These are phyloP conservation scores for Cucurbita ficifolia DNA, from an alignment of 306 rosid species.

Conservation along the genomic window DNA sequence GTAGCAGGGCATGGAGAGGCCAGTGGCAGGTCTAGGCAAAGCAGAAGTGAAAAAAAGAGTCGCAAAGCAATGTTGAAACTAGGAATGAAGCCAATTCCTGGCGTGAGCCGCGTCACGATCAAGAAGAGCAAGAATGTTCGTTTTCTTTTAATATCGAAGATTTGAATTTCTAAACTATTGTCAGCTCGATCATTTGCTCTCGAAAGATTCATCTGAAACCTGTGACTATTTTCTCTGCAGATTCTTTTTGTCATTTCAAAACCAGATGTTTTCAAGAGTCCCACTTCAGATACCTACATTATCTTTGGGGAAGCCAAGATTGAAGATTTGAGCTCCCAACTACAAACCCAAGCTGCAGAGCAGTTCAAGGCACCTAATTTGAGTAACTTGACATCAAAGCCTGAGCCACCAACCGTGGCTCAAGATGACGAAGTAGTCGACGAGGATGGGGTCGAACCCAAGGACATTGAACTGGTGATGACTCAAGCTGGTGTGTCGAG, in stretches of 20 bases:
- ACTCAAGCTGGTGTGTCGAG: slow-evolving; percentile 89
- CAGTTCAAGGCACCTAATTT: slow-evolving; percentile 80
- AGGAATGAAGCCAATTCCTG: slow-evolving; percentile 70
- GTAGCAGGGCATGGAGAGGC: slow-evolving; percentile 34
- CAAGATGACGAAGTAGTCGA: slow-evolving; percentile 78
- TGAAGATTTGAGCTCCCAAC: slow-evolving; percentile 79
- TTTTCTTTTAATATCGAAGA: not conserved
- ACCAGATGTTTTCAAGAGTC: slow-evolving; percentile 90
- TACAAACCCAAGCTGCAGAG: slow-evolving; percentile 86
- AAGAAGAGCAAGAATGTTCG: slow-evolving; percentile 89
- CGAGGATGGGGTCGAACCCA: slow-evolving; percentile 68
- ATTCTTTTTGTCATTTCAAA: slow-evolving; percentile 73
- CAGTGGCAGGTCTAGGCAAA: slow-evolving; percentile 78
- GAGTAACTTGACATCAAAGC: slow-evolving; percentile 42
- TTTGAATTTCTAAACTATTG: not conserved
- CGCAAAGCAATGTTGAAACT: slow-evolving; percentile 88
- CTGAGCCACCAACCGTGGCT: slow-evolving; percentile 39
- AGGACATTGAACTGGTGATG: slow-evolving; percentile 80
- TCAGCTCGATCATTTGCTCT: not conserved
- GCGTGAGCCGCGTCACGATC: slow-evolving; percentile 75
- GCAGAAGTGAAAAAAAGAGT: slow-evolving; percentile 81
- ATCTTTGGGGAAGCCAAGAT: slow-evolving; percentile 86
- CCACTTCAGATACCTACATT: slow-evolving; percentile 71
- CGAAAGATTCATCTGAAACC: not conserved
- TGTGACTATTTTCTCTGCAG: slow-evolving; percentile 10